A percentile compares a stretch with the other conserved stretches of the same genome.
These are phyloP conservation scores for Scheffersomyces amazonensis DNA, from an alignment of 805 yeast species.

Conservation along the genomic window DNA sequence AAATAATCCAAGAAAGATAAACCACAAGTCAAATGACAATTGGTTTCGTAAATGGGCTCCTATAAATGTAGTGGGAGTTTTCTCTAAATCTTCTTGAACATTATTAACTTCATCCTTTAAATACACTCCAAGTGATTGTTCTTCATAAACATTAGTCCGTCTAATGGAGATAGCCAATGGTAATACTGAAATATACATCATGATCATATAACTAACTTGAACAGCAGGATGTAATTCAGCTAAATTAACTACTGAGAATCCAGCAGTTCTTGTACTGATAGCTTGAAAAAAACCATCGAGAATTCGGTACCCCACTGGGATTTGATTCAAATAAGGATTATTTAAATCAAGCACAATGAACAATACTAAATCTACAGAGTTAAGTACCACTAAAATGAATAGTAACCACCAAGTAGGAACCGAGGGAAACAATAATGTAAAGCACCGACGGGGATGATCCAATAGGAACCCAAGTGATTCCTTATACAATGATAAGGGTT, in stretches of 20 bases:
- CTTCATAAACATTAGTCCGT: constrained; percentile 96
- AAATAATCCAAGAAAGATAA: constrained; percentile 79
- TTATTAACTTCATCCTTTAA: constrained; percentile 32
- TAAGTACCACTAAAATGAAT: constrained; percentile 66
- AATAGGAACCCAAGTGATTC: constrained; percentile 84
- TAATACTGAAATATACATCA: constrained; percentile 97
- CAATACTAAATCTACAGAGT: constrained; percentile 73
- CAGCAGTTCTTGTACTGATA: constrained; percentile 91
- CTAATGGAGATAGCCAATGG: constrained; percentile 96
- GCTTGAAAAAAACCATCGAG: constrained; percentile 89
- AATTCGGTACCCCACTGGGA: constrained; percentile 67
- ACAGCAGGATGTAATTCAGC: constrained; percentile 80
- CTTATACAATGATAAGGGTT: constrained; percentile 56
- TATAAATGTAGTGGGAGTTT: constrained; percentile 58
- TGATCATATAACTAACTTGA: constrained; percentile 87
- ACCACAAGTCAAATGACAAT: constrained; percentile 94
- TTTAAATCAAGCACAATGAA: constrained; percentile 76
- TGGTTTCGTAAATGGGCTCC: constrained; percentile 90
- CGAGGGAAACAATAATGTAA: constrained; percentile 86
- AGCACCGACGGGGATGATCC: constrained; percentile 97
- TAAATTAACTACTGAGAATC: constrained; percentile 72
- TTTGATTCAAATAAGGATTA: constrained; percentile 45
- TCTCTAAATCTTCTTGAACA: constrained; percentile 29
- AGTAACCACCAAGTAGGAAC: constrained; percentile 95
- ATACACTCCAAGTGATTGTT: constrained; percentile 93